phyloP scores from a whole-genome alignment of 139 green algal species.

The Tetraselmis chui region DNA sequence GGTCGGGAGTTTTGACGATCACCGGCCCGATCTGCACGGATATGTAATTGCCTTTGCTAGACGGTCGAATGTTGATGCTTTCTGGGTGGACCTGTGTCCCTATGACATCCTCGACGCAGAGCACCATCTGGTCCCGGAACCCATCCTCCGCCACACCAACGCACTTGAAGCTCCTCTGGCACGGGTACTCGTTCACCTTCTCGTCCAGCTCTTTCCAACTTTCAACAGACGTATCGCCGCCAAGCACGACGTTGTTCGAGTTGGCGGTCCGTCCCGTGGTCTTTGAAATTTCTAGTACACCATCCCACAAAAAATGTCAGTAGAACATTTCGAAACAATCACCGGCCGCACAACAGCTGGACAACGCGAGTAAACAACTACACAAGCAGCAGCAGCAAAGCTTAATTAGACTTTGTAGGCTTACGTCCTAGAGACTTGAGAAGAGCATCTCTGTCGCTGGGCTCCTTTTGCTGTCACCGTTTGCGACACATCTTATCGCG shows the following conservation, averaged over 20 bases:
- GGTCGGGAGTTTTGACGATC: constrained; percentile 28
- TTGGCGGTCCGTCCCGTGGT: constrained; percentile 7
- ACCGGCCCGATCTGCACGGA: constrained; percentile 31
- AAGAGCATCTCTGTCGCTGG: background rate
- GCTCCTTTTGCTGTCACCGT: too few relatives aligned
- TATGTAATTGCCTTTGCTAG: constrained; percentile 31
- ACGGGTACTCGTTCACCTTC: constrained; percentile 41
- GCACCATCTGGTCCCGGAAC: constrained; percentile 30
- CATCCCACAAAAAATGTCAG: background rate
- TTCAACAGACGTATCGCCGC: constrained; percentile 21
- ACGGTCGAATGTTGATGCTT: constrained; percentile 15
- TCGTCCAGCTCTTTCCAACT: constrained; percentile 38
- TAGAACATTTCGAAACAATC: background rate
- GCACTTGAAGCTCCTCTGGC: constrained; percentile 36
- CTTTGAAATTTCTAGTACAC: constrained; percentile 1
- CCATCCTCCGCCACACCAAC: constrained; percentile 32
- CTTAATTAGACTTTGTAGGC: too few relatives aligned
- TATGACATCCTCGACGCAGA: constrained; percentile 32
- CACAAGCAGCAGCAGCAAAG: background rate
- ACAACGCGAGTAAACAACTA: background rate
- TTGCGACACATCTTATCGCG: too few relatives aligned
- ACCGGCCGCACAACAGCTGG: background rate
- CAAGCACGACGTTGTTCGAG: constrained; percentile 37
- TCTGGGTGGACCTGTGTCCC: constrained; percentile 24
- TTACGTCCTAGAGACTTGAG: background rate